These are phyloP conservation scores for Entophlyctis luteolus DNA, from an alignment of 192 early-diverging fungal genomes.

Conservation along the genomic window DNA sequence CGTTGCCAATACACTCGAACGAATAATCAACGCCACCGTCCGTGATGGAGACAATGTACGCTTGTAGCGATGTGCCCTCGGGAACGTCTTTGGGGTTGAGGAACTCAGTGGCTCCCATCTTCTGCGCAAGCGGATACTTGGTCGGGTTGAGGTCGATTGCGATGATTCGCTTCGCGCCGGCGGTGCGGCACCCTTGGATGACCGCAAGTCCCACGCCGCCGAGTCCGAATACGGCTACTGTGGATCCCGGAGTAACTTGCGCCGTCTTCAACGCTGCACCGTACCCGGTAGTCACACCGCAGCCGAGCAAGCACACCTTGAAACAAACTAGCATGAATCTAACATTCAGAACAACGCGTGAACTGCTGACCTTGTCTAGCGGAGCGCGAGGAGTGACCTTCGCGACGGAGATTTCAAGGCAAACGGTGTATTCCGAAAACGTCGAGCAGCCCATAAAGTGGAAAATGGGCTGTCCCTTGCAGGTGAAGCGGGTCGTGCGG, in stretches of 20 bases:
- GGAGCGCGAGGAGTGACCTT: conserved; percentile 76
- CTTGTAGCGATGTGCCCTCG: conserved; percentile 67
- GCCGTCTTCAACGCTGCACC: conserved; percentile 92
- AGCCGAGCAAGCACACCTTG: conserved; percentile 81
- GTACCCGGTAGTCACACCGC: conserved; percentile 95
- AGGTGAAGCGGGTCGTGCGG: conserved; percentile 82
- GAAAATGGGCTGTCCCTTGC: conserved; percentile 81
- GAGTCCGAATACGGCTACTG: conserved; percentile 88
- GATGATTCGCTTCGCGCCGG: conserved; percentile 66
- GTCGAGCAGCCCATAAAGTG: conserved; percentile 94
- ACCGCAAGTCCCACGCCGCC: conserved; percentile 91
- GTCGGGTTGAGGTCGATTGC: conserved; percentile 84
- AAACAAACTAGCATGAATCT: no score
- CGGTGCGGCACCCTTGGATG: conserved; percentile 67
- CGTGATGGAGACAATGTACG: conserved; percentile 81
- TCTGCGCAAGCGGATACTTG: conserved; percentile 76
- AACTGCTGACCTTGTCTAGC: conserved; percentile 57
- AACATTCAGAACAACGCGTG: not conserved
- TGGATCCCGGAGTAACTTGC: conserved; percentile 71
- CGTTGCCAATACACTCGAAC: conserved; percentile 93
- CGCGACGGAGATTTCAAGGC: conserved; percentile 84
- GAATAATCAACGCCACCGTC: conserved; percentile 96
- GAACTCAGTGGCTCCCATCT: conserved; percentile 85
- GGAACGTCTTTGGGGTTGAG: conserved; percentile 80
- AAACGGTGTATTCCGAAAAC: conserved; percentile 90